Base-by-base conservation (phyloP, 2,329 filamentous ascomycete genomes). In the Fusarium duplospermum region DNA sequence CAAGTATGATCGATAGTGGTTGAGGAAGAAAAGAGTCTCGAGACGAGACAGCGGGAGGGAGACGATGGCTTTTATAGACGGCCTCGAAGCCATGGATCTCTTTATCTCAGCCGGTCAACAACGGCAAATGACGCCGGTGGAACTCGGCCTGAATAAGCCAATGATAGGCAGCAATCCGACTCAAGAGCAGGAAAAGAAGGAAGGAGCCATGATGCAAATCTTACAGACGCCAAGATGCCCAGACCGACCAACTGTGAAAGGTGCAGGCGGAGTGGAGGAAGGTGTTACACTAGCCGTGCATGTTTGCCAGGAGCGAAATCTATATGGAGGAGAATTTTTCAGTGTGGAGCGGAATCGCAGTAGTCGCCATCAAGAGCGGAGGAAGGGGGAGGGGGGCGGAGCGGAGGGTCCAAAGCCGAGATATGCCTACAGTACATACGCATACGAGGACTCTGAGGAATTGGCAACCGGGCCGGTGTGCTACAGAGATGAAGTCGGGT, bases 221-320 rank as follows among this genome's bases (percentile, higher is more conserved):
- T n/a, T 50, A 18, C 54, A 54, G 64, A 72, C 29, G 71, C 71
- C 71, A 68, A 73, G 68, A 74, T 27, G 71, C 71, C 71, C 64
- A 73, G 67, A 60, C 24, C 31, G 0, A 57, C 57, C 33, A 45
- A 36, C 35, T 29, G 6, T 6, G 27, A 31, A 38, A 66, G 67
- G 24, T 74, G 64, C 14, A 22, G n/a, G 3, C 50, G 10, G 4
- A 22, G 60, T 62, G 60, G 60, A 62, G 42, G 59, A 62, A 22
- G 62, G 2, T 33, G 50, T 29, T 45, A 13, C 40, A 36, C 50
- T 45, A 57, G 13, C 31, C n/a, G 13, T 20, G 29, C 33, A 52
- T 11, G 18, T 52, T 29, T 36, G 7, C 35, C 4, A 20, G 33
- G 16, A 3, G 38, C 11, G 16, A 31, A 24, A 42, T 74, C 38